Base-by-base conservation (phyloP, 2,329 filamentous ascomycete species). In the Myrmaecium sp. region DNA sequence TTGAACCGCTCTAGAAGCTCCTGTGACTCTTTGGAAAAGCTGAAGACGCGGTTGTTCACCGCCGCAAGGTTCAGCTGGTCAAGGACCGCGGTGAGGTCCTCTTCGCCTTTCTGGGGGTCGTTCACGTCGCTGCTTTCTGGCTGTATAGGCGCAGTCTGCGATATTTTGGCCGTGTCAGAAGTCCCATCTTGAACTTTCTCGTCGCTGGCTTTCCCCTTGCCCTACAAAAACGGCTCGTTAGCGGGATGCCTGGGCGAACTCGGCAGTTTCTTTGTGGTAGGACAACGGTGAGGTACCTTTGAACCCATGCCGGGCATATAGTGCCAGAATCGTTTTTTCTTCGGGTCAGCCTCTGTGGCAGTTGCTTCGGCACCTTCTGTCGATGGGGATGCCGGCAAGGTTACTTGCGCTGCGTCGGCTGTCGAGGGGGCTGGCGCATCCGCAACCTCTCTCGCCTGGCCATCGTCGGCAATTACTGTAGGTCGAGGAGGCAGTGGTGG, bases 1-100 rank as follows among this genome's bases (percentile, higher is more conserved):
- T 82, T 91, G 62, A 98, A 98, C 34, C 74, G 71, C 28, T 72
- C 68, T 27, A 93, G 68, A 16, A 93, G 65, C 35, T 81, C 75
- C 33, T 82, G 73, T 0, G 81, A 86, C 40, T 92, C 83, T 32
- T 71, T 67, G n/a, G 79, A 80, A 30, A 93, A 66, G 8, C 74
- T 75, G 50, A 94, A 80, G 33, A 80, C 80, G 31, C 74, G 75
- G 56, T 91, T 89, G 58, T 92, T 84, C 37, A 76, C 68, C 5
- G 80, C 78, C 4, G 77, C 69, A 17, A 92, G 69, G 44, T 91
- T 84, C 33, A 98, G 66, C 23, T 79, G 69, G 43, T 92, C 78
- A 15, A 98, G 74, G 13, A 93, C 70, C 16, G 69, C 64, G 20
- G 69, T 69, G 32, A 95, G 69, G 40, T 94, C 89, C 29, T 69